These are phyloP conservation scores for Phytophthora foliorum DNA, from an alignment of 352 stramenopile genomes.

Conservation along the genomic window DNA sequence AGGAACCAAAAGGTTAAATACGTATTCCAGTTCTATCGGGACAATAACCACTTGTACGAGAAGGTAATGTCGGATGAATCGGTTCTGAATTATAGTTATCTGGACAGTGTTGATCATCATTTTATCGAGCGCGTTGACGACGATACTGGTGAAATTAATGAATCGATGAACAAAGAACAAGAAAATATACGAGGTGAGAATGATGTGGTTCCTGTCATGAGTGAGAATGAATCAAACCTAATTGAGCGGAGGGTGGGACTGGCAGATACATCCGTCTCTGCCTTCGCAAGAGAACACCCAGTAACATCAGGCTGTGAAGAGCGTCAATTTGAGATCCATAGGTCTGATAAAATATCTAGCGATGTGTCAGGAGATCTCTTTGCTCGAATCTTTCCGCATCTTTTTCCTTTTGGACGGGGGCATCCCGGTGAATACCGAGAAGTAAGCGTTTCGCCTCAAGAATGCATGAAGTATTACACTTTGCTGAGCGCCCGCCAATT, in stretches of 20 bases:
- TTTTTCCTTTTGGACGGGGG: not conserved
- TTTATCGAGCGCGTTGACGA: constrained; percentile 2
- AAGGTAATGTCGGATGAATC: not conserved
- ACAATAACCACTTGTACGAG: constrained; percentile 3
- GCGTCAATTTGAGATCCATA: not conserved
- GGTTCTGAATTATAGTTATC: not conserved
- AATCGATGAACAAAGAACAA: not conserved
- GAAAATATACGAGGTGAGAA: constrained; percentile 4
- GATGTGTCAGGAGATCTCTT: not conserved
- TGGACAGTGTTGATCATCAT: not conserved
- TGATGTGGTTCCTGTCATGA: not conserved
- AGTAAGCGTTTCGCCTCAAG: not conserved
- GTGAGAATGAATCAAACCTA: not conserved
- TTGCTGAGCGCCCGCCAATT: too few relatives aligned
- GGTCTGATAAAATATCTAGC: not conserved
- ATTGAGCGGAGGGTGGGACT: not conserved
- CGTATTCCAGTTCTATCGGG: constrained; percentile 5
- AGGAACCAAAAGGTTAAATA: not conserved
- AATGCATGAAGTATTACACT: not conserved
- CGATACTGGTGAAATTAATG: not conserved
- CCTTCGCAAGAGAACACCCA: not conserved
- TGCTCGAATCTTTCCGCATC: not conserved
- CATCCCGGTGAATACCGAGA: not conserved
- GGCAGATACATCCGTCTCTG: not conserved
- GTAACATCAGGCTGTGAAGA: not conserved